Conservation (phyloP, 164 flowering plant genomes). For the Buxus sempervirens region DNA sequence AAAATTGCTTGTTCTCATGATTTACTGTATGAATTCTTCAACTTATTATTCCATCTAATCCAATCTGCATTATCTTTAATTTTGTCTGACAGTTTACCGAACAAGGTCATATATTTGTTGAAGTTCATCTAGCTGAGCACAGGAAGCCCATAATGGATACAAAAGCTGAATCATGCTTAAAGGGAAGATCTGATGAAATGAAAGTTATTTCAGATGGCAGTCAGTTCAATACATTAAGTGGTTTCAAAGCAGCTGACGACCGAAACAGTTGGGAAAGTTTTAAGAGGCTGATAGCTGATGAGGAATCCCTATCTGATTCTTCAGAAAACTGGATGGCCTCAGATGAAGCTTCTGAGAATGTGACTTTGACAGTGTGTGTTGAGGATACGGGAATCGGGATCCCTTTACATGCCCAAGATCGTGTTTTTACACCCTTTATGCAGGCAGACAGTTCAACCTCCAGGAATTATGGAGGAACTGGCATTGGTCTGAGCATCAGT, state of each 20-base stretch:
- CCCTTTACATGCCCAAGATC: constrained; percentile 64
- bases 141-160: constrained; percentile 28
- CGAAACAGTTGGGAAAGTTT: constrained; percentile 61
- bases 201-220: constrained; percentile 21
- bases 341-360: constrained; percentile 36
- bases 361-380: constrained; percentile 61
- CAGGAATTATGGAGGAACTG: constrained; percentile 86
- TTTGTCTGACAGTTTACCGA: constrained; percentile 72
- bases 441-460: constrained; percentile 97
- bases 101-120: constrained; percentile 84
- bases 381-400: constrained; percentile 97
- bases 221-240: constrained; percentile 69
- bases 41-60: background rate
- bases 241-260: constrained; percentile 74
- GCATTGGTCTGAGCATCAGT: constrained; percentile 89
- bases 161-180: constrained; percentile 35
- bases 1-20: background rate
- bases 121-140: constrained; percentile 71
- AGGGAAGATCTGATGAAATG: constrained; percentile 39
- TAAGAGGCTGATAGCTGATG: constrained; percentile 42
- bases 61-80: constrained; percentile 3
- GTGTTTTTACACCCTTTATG: constrained; percentile 88
- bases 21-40: background rate
- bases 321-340: constrained; percentile 18
- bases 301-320: constrained; percentile 31